Base-by-base conservation (phyloP, 1,139 yeast species). In the Suhomyces bokatorum region DNA sequence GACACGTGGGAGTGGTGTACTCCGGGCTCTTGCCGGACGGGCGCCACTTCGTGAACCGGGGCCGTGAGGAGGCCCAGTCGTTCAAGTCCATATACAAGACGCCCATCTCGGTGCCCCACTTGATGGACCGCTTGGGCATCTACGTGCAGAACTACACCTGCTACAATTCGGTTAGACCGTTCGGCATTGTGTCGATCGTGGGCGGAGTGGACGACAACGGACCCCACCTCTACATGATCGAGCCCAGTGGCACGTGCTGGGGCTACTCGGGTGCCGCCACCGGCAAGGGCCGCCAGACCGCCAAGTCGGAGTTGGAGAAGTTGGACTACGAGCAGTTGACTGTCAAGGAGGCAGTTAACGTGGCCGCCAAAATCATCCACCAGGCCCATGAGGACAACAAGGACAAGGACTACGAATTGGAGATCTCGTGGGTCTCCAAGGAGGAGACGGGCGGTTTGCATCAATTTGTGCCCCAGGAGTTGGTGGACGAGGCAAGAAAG, bases 21-120 rank as follows among this genome's bases (percentile, higher is more conserved):
- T 88, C 97, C 6, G 99, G 99, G 1, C 73, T 95, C 55, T 80
- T 89, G 58, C 98, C 99, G 14, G 99, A 95, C 64, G 99, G 99
- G 12, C 85, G 97, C 64, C 96, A 88, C 61, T 80, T 95, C 60
- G 97, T 90, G 46, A 81, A 81, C 60, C 80, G 96, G 58, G 98
- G 96, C 32, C 83, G 99, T 63, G 96, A 88, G 55, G 99, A 93
- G 67, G 91, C 96, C 17, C 78, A 78, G 52, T 75, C 84, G 37
- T 93, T 89, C 77, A 85, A 87, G 66, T 77, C 83, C 47, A 75
- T 80, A 55, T 93, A 87, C 73, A 85, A 87, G 62, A 81, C 78
- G 41, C 83, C 89, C 26, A 84, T 91, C 49, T 80, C 93, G 3
- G 80, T 91, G 32, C 85, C 95, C 35, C 86, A 89, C 40, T 79